Percentiles rank a stretch among this genome's conserved stretches.
phyloP scores from a whole-genome alignment of 2,329 filamentous ascomycete genomes.

The Hypoxylon sp. region DNA sequence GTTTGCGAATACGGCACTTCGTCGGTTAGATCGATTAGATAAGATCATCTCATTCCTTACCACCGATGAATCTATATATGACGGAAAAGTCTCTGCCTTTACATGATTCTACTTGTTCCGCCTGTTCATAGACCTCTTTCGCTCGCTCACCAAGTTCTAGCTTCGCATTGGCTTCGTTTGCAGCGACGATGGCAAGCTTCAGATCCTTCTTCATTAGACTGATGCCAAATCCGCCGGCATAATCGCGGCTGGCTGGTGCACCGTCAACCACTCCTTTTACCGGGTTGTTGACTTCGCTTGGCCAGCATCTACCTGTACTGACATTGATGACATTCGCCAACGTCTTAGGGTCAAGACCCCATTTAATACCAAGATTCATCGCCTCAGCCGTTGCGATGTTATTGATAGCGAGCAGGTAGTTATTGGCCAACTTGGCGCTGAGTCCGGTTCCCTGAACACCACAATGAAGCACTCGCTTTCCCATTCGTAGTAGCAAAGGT shows the following conservation, averaged over 20 bases:
- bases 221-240: conserved; percentile 82
- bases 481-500: conserved; percentile 84
- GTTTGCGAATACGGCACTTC: neutral
- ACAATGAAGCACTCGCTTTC: conserved; percentile 86
- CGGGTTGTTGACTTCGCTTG: conserved; percentile 95
- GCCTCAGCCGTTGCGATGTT: conserved; percentile 82
- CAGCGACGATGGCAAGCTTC: conserved; percentile 79
- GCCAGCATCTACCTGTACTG: conserved; percentile 96
- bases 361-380: conserved; percentile 75
- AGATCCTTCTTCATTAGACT: conserved; percentile 87
- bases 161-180: conserved; percentile 75
- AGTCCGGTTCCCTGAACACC: conserved; percentile 88
- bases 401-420: conserved; percentile 94
- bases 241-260: conserved; percentile 83
- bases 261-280: conserved; percentile 85
- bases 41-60: conserved; percentile 60
- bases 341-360: conserved; percentile 73
- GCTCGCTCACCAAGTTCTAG: conserved; percentile 76
- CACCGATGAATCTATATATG: conserved; percentile 79
- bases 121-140: conserved; percentile 76
- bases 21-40: conserved; percentile 18
- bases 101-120: conserved; percentile 72
- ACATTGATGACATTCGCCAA: conserved; percentile 91
- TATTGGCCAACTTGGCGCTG: conserved; percentile 95
- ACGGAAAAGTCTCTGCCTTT: conserved; percentile 85